Evolutionary conservation across 208 protist species (phyloP).

Genomic region (Leishmania turanica): DNA sequence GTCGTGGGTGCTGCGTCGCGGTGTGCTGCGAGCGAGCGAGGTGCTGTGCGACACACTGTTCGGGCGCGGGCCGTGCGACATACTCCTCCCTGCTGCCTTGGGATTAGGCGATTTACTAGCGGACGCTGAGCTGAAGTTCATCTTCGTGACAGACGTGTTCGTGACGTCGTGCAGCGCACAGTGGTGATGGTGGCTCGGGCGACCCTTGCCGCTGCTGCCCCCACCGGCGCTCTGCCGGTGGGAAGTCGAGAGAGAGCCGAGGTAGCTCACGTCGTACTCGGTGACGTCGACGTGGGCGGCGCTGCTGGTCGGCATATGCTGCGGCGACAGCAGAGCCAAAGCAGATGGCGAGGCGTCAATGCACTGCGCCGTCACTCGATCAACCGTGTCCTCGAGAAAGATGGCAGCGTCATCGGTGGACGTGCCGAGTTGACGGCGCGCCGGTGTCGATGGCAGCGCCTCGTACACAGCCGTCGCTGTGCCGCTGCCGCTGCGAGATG

Average conservation of each 20-base stretch:
- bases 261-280: conserved; percentile 63
- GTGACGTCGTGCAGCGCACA: conserved; percentile 48
- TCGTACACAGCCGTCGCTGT: conserved; percentile 10
- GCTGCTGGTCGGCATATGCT: conserved; percentile 44
- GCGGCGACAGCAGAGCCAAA: conserved; percentile 74
- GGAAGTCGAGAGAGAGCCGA: conserved; percentile 32
- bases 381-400: conserved; percentile 85
- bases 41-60: conserved; percentile 27
- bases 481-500: not conserved
- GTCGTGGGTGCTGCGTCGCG: conserved; percentile 10
- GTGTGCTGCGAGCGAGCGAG: conserved; percentile 26
- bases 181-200: conserved; percentile 8
- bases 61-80: conserved; percentile 12
- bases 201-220: conserved; percentile 9
- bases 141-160: conserved; percentile 26
- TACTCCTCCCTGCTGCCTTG: conserved; percentile 34
- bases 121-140: conserved; percentile 30
- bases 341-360: conserved; percentile 74
- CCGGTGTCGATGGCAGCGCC: conserved; percentile 22
- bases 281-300: conserved; percentile 59
- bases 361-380: conserved; percentile 66
- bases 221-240: conserved; percentile 9
- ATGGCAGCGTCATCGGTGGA: conserved; percentile 84
- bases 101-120: conserved; percentile 56
- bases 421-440: conserved; percentile 57